Conservation (phyloP, 2,329 filamentous ascomycete genomes). For the Neofusicoccum parvum region DNA sequence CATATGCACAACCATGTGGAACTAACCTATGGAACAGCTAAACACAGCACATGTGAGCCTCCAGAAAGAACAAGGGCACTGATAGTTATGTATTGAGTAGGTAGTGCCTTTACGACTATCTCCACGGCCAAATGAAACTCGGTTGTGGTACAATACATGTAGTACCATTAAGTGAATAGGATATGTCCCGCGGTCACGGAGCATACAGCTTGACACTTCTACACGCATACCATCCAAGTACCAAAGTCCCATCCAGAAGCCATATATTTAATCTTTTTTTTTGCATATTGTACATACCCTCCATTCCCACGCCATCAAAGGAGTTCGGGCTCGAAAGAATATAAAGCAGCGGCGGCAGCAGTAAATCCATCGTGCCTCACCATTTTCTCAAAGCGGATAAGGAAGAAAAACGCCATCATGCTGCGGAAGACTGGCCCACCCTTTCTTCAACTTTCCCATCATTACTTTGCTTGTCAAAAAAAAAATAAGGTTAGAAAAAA, state of each 20-base stretch:
- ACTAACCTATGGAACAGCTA: too few species aligned
- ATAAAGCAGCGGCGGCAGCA: neutral
- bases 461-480: neutral
- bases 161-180: too few species aligned
- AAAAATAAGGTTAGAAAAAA: neutral
- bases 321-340: neutral
- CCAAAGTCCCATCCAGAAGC: neutral
- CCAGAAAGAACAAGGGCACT: too few species aligned
- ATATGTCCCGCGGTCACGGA: too few species aligned
- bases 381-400: neutral
- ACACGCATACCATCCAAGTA: too few species aligned
- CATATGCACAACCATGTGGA: too few species aligned
- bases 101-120: too few species aligned
- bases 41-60: too few species aligned
- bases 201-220: too few species aligned
- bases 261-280: conserved; percentile 4
- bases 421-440: neutral
- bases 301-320: neutral
- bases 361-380: neutral
- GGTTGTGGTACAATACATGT: too few species aligned
- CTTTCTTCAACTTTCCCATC: neutral
- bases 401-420: conserved; percentile 10
- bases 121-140: too few species aligned
- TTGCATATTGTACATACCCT: conserved; percentile 6
- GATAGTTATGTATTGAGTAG: too few species aligned